Percentiles rank a stretch among this genome's conserved stretches.
Evolutionary conservation across 2,329 filamentous ascomycete genomes (phyloP).

Genomic region (Xylaria sp.): DNA sequence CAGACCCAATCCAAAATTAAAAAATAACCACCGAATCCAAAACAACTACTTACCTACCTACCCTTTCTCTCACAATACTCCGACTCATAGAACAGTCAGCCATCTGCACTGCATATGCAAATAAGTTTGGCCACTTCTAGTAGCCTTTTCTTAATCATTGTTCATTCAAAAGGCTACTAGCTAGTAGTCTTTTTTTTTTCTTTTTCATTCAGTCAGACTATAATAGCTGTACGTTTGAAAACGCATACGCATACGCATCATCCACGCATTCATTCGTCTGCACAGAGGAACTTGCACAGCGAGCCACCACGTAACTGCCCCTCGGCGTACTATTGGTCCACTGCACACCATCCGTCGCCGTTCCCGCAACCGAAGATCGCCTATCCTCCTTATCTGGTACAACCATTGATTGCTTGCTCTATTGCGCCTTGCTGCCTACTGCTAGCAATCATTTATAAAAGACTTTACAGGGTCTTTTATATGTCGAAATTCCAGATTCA

Average conservation of each 20-base stretch:
- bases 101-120: slow-evolving; percentile 30
- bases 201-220: slow-evolving; percentile 29
- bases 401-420: slow-evolving; percentile 25
- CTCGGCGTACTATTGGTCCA: slow-evolving; percentile 33
- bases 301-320: slow-evolving; percentile 31
- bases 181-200: slow-evolving; percentile 35
- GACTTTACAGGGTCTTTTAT: slow-evolving; percentile 52
- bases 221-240: slow-evolving; percentile 27
- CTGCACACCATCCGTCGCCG: slow-evolving; percentile 19
- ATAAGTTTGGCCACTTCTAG: slow-evolving; percentile 24
- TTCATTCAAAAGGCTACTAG: slow-evolving; percentile 35
- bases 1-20: slow-evolving; percentile 10
- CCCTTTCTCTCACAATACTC: slow-evolving; percentile 4
- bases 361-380: slow-evolving; percentile 28
- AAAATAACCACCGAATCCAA: slow-evolving; percentile 19
- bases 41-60: slow-evolving; percentile 21
- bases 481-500: slow-evolving; percentile 49
- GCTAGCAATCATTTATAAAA: slow-evolving; percentile 28
- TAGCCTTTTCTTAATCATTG: slow-evolving; percentile 34
- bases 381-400: slow-evolving; percentile 30
- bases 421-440: slow-evolving; percentile 40
- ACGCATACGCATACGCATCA: slow-evolving; percentile 17
- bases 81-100: slow-evolving; percentile 4
- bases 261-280: slow-evolving; percentile 19
- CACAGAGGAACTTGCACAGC: slow-evolving; percentile 26